These are phyloP conservation scores for Pugionium cornutum DNA, from an alignment of 345 rosid species.

Conservation along the genomic window DNA sequence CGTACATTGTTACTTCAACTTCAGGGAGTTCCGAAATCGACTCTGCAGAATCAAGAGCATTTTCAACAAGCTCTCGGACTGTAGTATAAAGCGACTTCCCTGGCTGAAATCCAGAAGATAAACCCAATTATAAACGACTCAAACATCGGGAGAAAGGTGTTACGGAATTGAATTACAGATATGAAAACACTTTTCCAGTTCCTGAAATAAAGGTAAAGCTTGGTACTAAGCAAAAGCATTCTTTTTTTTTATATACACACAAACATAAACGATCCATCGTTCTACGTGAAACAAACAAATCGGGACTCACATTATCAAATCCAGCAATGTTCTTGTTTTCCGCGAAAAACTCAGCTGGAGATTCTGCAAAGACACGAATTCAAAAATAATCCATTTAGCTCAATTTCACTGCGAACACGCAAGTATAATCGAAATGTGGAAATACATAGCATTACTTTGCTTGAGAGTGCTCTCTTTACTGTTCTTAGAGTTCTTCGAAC, in stretches of 20 bases:
- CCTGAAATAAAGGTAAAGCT: not conserved
- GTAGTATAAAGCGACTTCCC: slow-evolving; percentile 92
- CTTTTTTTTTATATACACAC: not conserved
- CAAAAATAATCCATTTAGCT: not conserved
- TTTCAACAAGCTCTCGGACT: slow-evolving; percentile 90
- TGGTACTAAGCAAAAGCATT: not conserved
- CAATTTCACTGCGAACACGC: not conserved
- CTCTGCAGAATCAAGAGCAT: slow-evolving; percentile 93
- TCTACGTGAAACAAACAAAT: slow-evolving; percentile 5
- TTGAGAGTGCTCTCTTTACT: slow-evolving; percentile 76
- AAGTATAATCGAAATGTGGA: not conserved
- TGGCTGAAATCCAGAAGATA: slow-evolving; percentile 54
- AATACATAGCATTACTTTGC: slow-evolving; percentile 57
- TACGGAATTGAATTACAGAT: not conserved
- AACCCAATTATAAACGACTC: slow-evolving; percentile 16
- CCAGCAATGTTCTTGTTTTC: slow-evolving; percentile 99
- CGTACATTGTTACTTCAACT: slow-evolving; percentile 83
- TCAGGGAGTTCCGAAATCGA: slow-evolving; percentile 90
- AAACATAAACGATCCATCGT: not conserved
- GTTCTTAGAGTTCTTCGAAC: slow-evolving; percentile 56
- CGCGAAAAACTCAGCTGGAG: slow-evolving; percentile 97
- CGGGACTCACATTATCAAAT: slow-evolving; percentile 76
- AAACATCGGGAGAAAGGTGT: not conserved
- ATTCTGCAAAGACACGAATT: slow-evolving; percentile 57
- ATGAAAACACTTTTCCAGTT: not conserved